Evolutionary conservation across 2,329 filamentous ascomycete species (phyloP).

Genomic region (Trichoderma lentiforme): DNA sequence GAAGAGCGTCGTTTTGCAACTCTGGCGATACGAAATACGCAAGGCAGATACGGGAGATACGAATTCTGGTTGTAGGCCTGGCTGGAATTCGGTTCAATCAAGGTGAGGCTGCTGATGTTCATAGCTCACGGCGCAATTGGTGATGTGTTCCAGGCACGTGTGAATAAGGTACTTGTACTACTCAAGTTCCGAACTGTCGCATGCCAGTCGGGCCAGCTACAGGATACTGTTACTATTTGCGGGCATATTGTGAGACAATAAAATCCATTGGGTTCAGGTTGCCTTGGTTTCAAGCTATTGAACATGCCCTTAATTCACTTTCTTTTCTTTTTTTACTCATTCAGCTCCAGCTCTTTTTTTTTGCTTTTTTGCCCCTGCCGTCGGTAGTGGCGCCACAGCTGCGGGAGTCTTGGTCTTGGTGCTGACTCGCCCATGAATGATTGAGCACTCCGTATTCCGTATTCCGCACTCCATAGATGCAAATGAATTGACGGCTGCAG

Average conservation of each 20-base stretch:
- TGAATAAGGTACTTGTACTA: background rate
- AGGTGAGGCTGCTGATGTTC: background rate
- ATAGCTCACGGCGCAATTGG: background rate
- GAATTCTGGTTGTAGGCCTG: background rate
- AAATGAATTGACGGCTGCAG: background rate
- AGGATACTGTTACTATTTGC: background rate
- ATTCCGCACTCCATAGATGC: background rate
- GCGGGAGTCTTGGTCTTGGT: background rate
- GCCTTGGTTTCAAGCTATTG: slow-evolving; percentile 4
- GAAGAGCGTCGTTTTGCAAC: background rate
- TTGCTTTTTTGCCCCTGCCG: slow-evolving; percentile 3
- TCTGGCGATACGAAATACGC: background rate
- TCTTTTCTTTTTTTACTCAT: background rate
- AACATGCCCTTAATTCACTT: background rate
- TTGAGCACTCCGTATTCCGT: background rate
- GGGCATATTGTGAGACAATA: slow-evolving; percentile 1
- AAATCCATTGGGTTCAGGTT: background rate
- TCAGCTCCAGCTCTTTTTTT: background rate
- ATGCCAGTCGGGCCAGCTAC: background rate
- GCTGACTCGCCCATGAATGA: background rate
- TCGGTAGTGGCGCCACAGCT: slow-evolving; percentile 4
- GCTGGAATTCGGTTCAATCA: background rate
- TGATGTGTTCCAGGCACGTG: background rate
- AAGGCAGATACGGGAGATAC: background rate
- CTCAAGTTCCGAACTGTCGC: background rate